Conservation (phyloP, 441 rosid species). For the Syzygium syzygioides region DNA sequence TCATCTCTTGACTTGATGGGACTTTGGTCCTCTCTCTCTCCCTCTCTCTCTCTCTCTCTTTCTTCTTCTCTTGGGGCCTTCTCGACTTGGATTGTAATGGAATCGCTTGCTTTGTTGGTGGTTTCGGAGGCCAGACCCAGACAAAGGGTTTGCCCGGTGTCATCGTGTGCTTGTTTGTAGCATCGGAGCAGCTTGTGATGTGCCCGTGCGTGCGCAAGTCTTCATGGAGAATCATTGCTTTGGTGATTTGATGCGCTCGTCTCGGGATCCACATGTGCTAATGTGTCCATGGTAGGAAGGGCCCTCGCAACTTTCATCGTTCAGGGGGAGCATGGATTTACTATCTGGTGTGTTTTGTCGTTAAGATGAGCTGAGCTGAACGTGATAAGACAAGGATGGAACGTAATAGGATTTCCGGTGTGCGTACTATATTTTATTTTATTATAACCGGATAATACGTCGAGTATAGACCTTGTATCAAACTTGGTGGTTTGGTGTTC, state of each 20-base stretch:
- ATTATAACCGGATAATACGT: not conserved
- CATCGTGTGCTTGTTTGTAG: not conserved
- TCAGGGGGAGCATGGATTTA: not conserved
- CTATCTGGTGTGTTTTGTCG: not conserved
- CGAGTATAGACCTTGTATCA: not conserved
- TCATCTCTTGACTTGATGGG: not conserved
- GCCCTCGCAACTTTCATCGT: not conserved
- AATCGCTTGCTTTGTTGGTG: conserved; percentile 26
- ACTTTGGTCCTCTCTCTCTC: not conserved
- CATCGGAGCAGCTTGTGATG: not conserved
- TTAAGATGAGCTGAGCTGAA: not conserved
- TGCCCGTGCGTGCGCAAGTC: not conserved
- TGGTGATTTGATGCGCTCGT: not conserved
- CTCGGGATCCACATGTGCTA: not conserved
- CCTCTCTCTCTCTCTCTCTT: not conserved
- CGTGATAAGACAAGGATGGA: not conserved
- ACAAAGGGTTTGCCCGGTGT: conserved; percentile 13
- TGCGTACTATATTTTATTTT: not conserved
- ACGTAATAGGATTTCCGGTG: not conserved
- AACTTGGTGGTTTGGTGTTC: not conserved
- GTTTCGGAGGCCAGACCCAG: conserved; percentile 40
- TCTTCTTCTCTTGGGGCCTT: not conserved
- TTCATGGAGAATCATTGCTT: not conserved
- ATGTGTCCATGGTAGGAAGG: not conserved
- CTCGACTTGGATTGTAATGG: conserved; percentile 20